Conservation (phyloP, 768 basidiomycete species). For the Xerocomellus chrysenteron region DNA sequence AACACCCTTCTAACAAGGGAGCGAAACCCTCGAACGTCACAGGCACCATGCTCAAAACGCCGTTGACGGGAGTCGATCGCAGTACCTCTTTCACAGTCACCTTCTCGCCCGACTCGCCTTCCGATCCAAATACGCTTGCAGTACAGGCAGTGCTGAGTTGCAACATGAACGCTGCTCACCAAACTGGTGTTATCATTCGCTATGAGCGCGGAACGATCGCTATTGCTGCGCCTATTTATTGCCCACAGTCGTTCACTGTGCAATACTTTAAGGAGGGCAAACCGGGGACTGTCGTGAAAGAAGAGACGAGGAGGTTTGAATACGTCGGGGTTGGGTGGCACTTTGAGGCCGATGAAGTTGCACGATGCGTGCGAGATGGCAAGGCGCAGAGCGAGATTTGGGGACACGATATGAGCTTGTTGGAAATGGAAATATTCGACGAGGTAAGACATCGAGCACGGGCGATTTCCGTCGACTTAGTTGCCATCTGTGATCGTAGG, state of each 20-base stretch:
- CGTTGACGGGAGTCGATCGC: conserved; percentile 74
- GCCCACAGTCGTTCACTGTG: conserved; percentile 64
- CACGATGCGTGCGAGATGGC: conserved; percentile 69
- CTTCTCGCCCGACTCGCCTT: conserved; percentile 50
- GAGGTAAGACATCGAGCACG: conserved; percentile 46
- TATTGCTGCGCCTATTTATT: conserved; percentile 64
- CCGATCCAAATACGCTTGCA: conserved; percentile 39
- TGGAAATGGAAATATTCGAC: conserved; percentile 86
- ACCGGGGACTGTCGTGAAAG: conserved; percentile 41
- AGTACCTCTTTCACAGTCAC: conserved; percentile 73
- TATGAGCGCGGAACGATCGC: conserved; percentile 72
- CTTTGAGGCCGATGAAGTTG: conserved; percentile 88
- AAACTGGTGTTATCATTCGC: conserved; percentile 64
- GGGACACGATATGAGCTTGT: conserved; percentile 75
- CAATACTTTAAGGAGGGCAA: conserved; percentile 55
- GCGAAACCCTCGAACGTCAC: conserved; percentile 55
- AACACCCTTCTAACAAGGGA: conserved; percentile 70
- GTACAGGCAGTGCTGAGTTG: conserved; percentile 75
- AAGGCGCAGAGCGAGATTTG: conserved; percentile 72
- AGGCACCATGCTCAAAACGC: conserved; percentile 76
- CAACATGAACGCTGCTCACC: conserved; percentile 54
- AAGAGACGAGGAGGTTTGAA: conserved; percentile 58
- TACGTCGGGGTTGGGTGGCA: conserved; percentile 75
- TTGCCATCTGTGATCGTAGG: conserved; percentile 36
- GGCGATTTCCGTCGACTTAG: conserved; percentile 8